Conservation (phyloP, 371 early-diverging fungal species). For the Syncephalis fuscata region DNA sequence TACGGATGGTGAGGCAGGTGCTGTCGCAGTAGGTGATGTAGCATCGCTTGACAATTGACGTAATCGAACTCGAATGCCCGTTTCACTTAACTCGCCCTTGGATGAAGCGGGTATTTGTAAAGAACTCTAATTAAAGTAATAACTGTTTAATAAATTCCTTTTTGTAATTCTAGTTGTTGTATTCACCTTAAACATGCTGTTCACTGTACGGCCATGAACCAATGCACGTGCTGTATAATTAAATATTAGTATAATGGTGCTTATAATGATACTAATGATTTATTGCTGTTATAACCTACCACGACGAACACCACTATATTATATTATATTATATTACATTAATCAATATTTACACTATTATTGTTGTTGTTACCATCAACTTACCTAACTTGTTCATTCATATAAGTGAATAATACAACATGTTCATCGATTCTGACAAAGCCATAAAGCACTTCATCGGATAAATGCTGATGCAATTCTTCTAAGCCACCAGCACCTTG, state of each 20-base stretch:
- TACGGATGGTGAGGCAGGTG: conserved; percentile 3
- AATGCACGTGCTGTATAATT: conserved; percentile 33
- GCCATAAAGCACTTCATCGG: conserved; percentile 46
- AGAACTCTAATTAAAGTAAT: conserved; percentile 1
- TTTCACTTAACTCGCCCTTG: background rate
- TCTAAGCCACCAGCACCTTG: conserved; percentile 38
- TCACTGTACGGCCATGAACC: conserved; percentile 51
- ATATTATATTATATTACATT: background rate
- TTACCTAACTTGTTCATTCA: conserved; percentile 51
- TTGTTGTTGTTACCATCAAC: background rate
- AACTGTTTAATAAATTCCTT: background rate
- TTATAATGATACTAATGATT: background rate
- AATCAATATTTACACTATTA: background rate
- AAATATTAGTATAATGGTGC: background rate
- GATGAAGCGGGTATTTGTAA: background rate
- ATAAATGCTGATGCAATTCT: conserved; percentile 34
- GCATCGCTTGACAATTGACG: background rate
- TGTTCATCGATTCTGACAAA: conserved; percentile 40
- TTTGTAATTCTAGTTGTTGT: background rate
- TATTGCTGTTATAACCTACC: conserved; percentile 14
- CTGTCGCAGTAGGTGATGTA: background rate
- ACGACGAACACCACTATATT: conserved; percentile 36
- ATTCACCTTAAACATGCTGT: conserved; percentile 27
- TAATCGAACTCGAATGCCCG: background rate
- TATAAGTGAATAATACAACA: conserved; percentile 40